Evolutionary conservation across 164 flowering plant species (phyloP).

Genomic region (Chloranthus sessilifolius): DNA sequence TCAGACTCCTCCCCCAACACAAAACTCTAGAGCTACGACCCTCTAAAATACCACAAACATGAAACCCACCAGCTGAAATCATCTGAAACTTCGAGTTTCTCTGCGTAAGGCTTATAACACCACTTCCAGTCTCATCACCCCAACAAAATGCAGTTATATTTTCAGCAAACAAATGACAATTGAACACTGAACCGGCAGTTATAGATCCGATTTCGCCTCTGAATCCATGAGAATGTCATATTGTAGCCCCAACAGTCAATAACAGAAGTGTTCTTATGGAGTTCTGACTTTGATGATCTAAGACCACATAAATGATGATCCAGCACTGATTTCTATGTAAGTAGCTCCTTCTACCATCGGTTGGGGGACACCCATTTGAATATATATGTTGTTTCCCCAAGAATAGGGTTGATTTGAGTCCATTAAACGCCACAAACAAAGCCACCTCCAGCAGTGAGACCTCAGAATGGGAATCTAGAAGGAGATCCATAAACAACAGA

Average conservation of each 20-base stretch:
- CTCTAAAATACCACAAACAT: slow-evolving; percentile 81
- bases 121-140: slow-evolving; percentile 85
- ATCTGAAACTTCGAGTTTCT: slow-evolving; percentile 39
- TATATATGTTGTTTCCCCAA: slow-evolving; percentile 78
- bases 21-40: slow-evolving; percentile 42
- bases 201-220: slow-evolving; percentile 59
- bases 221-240: slow-evolving; percentile 75
- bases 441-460: slow-evolving; percentile 85
- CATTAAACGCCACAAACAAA: slow-evolving; percentile 88
- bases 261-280: slow-evolving; percentile 33
- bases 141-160: slow-evolving; percentile 75
- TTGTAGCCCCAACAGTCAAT: slow-evolving; percentile 99
- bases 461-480: slow-evolving; percentile 43
- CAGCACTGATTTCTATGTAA: slow-evolving; percentile 83
- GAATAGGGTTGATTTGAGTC: slow-evolving; percentile 74
- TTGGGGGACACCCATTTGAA: slow-evolving; percentile 82
- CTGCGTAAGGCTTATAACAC: slow-evolving; percentile 56
- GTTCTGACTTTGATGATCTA: slow-evolving; percentile 40
- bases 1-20: slow-evolving; percentile 90
- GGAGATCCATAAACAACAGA: slow-evolving; percentile 77
- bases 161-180: slow-evolving; percentile 70
- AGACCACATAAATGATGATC: slow-evolving; percentile 88
- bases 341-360: slow-evolving; percentile 52
- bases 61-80: slow-evolving; percentile 91
- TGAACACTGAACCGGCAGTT: slow-evolving; percentile 87